A percentile compares a stretch with the other conserved stretches of the same genome.
Conservation (phyloP, 108 stramenopile species). For the Pseudonitzschia multiseries region DNA sequence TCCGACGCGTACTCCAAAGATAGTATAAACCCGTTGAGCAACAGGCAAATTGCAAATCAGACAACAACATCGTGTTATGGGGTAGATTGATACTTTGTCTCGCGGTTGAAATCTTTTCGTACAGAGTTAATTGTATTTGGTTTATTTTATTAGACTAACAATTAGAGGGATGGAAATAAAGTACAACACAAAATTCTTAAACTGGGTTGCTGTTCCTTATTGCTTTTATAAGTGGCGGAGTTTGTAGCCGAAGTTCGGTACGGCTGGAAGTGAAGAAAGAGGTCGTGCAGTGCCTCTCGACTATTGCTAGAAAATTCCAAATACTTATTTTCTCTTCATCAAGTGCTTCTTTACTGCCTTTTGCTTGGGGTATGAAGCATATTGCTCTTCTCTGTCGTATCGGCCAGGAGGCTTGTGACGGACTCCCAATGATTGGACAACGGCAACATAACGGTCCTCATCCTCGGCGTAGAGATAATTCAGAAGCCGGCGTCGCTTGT, state of each 20-base stretch:
- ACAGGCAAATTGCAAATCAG: no score
- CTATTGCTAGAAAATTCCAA: background rate
- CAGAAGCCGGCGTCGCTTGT: constrained; percentile 92
- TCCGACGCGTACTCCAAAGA: no score
- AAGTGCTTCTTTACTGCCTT: constrained; percentile 80
- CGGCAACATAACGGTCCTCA: constrained; percentile 58
- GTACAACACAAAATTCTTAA: background rate
- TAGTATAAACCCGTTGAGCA: no score
- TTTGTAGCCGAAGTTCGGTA: constrained; percentile 2
- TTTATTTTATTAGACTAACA: background rate
- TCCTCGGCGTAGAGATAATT: constrained; percentile 84
- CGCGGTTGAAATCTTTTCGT: no score
- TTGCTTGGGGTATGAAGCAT: constrained; percentile 71
- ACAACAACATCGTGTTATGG: no score
- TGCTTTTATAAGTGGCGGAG: background rate
- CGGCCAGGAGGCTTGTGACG: constrained; percentile 84
- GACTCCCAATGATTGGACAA: constrained; percentile 70
- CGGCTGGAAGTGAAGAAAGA: constrained; percentile 11
- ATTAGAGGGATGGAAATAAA: background rate
- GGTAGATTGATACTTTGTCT: no score
- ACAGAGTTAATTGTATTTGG: no score
- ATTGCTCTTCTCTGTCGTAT: constrained; percentile 66
- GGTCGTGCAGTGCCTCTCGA: constrained; percentile 10
- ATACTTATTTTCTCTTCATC: constrained; percentile 51
- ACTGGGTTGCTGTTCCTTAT: background rate